Base-by-base conservation (phyloP, 495 filamentous ascomycete species). In the Aspergillus wentii region DNA sequence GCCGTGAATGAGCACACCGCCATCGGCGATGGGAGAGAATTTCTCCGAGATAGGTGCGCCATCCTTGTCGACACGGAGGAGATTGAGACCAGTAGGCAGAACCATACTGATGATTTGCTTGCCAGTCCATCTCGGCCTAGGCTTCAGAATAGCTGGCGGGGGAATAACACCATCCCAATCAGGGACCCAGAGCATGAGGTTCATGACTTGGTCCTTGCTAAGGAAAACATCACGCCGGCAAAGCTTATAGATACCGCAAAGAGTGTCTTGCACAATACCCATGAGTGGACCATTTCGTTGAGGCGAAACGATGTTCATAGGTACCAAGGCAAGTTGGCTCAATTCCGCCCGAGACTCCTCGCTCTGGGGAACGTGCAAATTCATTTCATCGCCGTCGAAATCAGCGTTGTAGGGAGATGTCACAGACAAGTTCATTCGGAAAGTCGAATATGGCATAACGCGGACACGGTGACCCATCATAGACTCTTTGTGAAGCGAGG, bases 361-460 rank as follows among this genome's bases (percentile, higher is more conserved):
- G 13, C 85, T 86, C 58, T 99, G 92, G 6, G 92, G 94, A 28
- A 99, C 94, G 72, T 99, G 92, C 62, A 99, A 78, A 56, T 99
- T 99, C 92, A 99, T 99, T 65, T 99, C 92, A 62, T 99, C 92
- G 47, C 92, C 92, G 56, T 99, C 92, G 57, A 99, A 99, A 82
- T 99, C 92, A 43, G 92, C 92, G 62, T 99, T 99, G 69, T 99
- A 99, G 1, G 92, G 92, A 28, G 89, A 91, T 0, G 92, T 99
- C 50, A 99, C 92, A 1, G 92, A 99, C 41, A 99, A 63, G 51
- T 99, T 99, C 16, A 99, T 74, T 21, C 92, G 78, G 71, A 99
- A 99, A 1, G 92, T 99, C 3, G 92, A 99, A 61, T 91, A 99
- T 1, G 92, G 92, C 92, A 99, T 95, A 28, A 99, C 92, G 21